Evolutionary conservation across 345 rosid genomes (phyloP).

Genomic region (Ceriops tagal): DNA sequence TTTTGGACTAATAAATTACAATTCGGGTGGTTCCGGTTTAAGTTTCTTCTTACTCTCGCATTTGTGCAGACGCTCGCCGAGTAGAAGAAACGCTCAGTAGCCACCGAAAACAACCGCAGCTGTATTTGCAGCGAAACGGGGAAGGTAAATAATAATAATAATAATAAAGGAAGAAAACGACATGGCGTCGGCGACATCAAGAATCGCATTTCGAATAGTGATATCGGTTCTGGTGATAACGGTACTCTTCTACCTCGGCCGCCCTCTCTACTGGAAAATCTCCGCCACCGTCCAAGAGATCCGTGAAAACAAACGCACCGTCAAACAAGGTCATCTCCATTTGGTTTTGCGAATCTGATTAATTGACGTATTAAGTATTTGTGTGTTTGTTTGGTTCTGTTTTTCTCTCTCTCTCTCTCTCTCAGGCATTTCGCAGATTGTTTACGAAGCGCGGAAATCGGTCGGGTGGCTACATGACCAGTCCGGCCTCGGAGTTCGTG

Average conservation of each 20-base stretch:
- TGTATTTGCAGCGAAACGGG: no score
- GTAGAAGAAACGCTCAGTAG: no score
- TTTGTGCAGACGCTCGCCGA: no score
- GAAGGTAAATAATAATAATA: no score
- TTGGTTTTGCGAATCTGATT: neutral
- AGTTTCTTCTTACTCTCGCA: no score
- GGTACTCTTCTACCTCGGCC: slow-evolving; percentile 62
- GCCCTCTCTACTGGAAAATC: slow-evolving; percentile 92
- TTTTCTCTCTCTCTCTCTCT: no score
- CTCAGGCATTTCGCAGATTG: slow-evolving; percentile 62
- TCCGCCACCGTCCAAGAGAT: slow-evolving; percentile 87
- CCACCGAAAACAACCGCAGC: no score
- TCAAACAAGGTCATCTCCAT: slow-evolving; percentile 48
- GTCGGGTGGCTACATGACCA: slow-evolving; percentile 80
- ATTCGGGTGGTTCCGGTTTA: no score
- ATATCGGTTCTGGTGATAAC: slow-evolving; percentile 30
- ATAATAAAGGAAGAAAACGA: neutral
- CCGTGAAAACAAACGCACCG: slow-evolving; percentile 77
- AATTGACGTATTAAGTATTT: neutral
- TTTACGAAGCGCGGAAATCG: slow-evolving; percentile 68
- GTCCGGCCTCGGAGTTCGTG: slow-evolving; percentile 46
- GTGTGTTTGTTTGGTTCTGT: neutral
- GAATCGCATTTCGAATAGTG: slow-evolving; percentile 40
- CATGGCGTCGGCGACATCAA: slow-evolving; percentile 39
- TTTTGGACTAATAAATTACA: no score